Base-by-base conservation (phyloP, 345 rosid genomes). In the Garcia nutans region DNA sequence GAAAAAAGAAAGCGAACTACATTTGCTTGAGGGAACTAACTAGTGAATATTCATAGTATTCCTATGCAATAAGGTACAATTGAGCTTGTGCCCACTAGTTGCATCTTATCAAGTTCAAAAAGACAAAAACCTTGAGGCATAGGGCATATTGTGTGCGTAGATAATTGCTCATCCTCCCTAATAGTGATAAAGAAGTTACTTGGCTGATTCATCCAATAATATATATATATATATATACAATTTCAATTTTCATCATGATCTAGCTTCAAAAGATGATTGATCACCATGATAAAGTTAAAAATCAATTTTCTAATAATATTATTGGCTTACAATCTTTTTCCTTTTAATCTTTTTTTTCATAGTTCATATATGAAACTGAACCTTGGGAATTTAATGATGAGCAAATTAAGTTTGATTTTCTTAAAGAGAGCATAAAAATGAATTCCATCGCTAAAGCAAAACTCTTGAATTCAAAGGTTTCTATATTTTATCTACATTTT, bases 1-100 rank as follows among this genome's bases (percentile, higher is more conserved):
- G 57, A 42, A 64, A 57, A 13, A 44, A 50, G 31, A 9, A 50
- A 74, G 61, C 19, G 58, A 72, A 65, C n/a, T 73, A 92, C 99
- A 97, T 93, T 89, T 20, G 99, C 97, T 77, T 90, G 88, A 41
- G 99, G 98, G 82, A 93, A 93, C 73, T 96, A 97, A 79, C 82
- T 93, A 16, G 99, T 96, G 81, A 96, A 96, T 65, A 96, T 86
- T 42, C 99, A 80, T 77, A 96, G 80, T 70, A 86, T 96, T 58
- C 95, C 98, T 76, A 96, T 89, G 74, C 98, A 93, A 67, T 90
- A 92, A 12, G 99, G 99, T 70, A 83, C 80, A 0, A 80, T 77
- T 0, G 89, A 74, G 77, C 99, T 96, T 8, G 98, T 87, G 49
- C 97, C 90, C 77, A 93, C 99, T 3, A 88, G 82, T 78, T 96